These are phyloP conservation scores for Pythium vanterpoolii DNA, from an alignment of 352 stramenopile species.

Conservation along the genomic window DNA sequence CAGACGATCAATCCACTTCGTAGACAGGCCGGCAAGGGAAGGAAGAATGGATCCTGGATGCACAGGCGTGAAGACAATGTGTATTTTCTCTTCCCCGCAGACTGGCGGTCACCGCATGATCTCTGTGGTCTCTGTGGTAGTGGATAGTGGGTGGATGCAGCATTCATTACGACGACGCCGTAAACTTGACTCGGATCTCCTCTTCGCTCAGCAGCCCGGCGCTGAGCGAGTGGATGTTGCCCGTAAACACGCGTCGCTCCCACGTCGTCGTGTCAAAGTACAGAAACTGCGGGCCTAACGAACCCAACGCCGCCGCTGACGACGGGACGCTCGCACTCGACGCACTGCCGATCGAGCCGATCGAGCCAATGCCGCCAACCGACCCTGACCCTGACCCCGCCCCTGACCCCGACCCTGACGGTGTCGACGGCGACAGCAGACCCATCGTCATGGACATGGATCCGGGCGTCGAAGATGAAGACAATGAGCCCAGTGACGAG, in stretches of 20 bases:
- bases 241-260: slow-evolving; percentile 93
- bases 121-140: too few relatives aligned
- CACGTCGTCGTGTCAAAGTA: slow-evolving; percentile 95
- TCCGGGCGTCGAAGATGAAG: too few relatives aligned
- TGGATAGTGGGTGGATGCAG: neutral
- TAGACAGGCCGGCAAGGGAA: too few relatives aligned
- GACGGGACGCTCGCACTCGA: slow-evolving; percentile 27
- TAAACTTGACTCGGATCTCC: slow-evolving; percentile 95
- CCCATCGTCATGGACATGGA: too few relatives aligned
- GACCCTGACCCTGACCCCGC: neutral
- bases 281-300: slow-evolving; percentile 84
- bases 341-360: slow-evolving; percentile 68
- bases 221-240: slow-evolving; percentile 87
- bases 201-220: slow-evolving; percentile 91
- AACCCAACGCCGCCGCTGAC: slow-evolving; percentile 27
- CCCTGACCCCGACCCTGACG: slow-evolving; percentile 38
- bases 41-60: too few relatives aligned
- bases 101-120: too few relatives aligned
- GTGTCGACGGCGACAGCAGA: slow-evolving; percentile 17
- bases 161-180: slow-evolving; percentile 56
- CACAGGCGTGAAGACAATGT: slow-evolving; percentile 10
- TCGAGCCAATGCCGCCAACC: slow-evolving; percentile 24
- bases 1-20: too few relatives aligned
- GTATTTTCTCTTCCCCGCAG: slow-evolving; percentile 14
- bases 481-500: too few relatives aligned